Conservation (phyloP, 1,139 yeast species). For the Suhomyces guaymorum region DNA sequence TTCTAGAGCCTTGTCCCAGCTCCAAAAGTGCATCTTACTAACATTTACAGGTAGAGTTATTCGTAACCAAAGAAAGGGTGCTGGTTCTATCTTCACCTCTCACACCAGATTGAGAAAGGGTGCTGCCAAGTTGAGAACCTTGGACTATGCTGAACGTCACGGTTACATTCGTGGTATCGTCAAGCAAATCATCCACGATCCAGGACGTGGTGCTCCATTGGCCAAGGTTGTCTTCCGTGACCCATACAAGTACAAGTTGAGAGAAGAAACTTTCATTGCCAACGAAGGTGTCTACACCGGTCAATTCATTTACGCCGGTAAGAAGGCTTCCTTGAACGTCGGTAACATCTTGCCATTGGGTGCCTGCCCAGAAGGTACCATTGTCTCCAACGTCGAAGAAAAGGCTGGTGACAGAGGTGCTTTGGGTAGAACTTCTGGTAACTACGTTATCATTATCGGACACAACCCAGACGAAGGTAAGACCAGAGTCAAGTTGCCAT, state of each 20-base stretch:
- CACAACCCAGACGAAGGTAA: slow-evolving; percentile 99
- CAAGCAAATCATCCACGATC: slow-evolving; percentile 95
- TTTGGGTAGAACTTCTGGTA: slow-evolving; percentile 98
- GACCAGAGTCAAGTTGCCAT: slow-evolving; percentile 98
- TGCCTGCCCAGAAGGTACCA: slow-evolving; percentile 99
- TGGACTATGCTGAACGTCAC: slow-evolving; percentile 99
- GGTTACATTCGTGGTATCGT: slow-evolving; percentile 99
- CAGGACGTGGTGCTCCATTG: slow-evolving; percentile 99
- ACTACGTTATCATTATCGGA: slow-evolving; percentile 97
- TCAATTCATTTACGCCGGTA: slow-evolving; percentile 98
- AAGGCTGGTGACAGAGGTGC: slow-evolving; percentile 99
- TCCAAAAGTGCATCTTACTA: too few species aligned
- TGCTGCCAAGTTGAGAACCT: slow-evolving; percentile 99
- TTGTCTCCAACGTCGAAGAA: slow-evolving; percentile 97
- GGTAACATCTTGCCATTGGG: slow-evolving; percentile 98
- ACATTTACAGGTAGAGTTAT: slow-evolving; percentile 92
- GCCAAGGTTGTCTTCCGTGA: slow-evolving; percentile 99
- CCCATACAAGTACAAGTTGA: slow-evolving; percentile 99
- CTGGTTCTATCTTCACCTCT: slow-evolving; percentile 99
- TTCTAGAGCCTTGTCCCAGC: too few species aligned
- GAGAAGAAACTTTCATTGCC: too few species aligned
- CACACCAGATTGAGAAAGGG: slow-evolving; percentile 99
- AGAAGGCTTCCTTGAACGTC: slow-evolving; percentile 95
- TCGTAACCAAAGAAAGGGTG: slow-evolving; percentile 99
- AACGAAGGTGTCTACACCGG: slow-evolving; percentile 99